Percentiles rank a stretch among this genome's conserved stretches.
Evolutionary conservation across 768 basidiomycete species (phyloP).

Genomic region (Lactarius indigo): DNA sequence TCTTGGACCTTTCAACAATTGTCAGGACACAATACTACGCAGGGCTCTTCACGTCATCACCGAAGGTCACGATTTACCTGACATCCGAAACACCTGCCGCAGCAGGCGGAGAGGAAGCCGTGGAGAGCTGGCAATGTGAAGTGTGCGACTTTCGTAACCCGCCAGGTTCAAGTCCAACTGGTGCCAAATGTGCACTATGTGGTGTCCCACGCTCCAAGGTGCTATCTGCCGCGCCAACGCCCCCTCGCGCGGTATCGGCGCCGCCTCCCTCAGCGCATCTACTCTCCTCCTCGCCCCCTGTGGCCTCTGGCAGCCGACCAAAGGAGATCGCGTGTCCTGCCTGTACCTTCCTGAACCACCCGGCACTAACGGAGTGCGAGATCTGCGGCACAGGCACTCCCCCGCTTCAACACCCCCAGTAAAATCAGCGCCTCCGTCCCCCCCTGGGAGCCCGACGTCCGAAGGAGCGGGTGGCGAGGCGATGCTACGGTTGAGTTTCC

Average conservation of each 20-base stretch:
- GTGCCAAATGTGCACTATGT: conserved; percentile 72
- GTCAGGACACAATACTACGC: conserved; percentile 83
- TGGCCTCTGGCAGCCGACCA: conserved; percentile 34
- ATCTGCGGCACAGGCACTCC: conserved; percentile 77
- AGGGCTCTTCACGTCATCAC: conserved; percentile 82
- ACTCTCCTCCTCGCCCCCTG: conserved; percentile 39
- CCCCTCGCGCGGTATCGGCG: conserved; percentile 26
- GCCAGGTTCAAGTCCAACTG: conserved; percentile 66
- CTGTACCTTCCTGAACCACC: conserved; percentile 92
- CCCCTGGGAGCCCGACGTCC: conserved; percentile 50
- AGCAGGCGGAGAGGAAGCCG: conserved; percentile 30
- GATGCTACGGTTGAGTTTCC: conserved; percentile 81
- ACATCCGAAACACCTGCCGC: conserved; percentile 32
- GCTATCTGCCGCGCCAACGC: conserved; percentile 29
- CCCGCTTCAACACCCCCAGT: conserved; percentile 30
- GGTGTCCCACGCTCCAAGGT: conserved; percentile 61
- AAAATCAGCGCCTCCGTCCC: conserved; percentile 64
- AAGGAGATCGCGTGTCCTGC: conserved; percentile 65
- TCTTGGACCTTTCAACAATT: conserved; percentile 60
- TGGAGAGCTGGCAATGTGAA: conserved; percentile 75
- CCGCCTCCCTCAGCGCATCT: conserved; percentile 32
- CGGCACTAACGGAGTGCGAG: conserved; percentile 70
- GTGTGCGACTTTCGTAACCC: conserved; percentile 87
- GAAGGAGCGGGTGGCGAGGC: conserved; percentile 37
- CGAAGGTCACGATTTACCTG: conserved; percentile 83